Evolutionary conservation across 257 asterid genomes (phyloP), one percentile per base, ranked within the genome.

Genomic region (Catharanthus roseus): DNA sequence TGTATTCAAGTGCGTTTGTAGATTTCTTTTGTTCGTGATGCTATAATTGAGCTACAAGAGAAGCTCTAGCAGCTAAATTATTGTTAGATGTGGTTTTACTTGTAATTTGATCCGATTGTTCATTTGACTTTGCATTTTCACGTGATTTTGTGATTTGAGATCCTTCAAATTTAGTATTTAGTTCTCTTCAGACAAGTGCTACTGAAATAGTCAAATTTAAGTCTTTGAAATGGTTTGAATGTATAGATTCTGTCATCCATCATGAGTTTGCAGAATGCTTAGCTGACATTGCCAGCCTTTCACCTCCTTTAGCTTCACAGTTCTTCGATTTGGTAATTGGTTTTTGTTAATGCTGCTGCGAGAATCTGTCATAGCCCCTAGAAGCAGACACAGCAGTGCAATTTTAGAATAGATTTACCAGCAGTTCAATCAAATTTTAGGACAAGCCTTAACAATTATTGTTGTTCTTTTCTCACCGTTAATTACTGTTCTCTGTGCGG

Each of bases 151-250:
- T 68, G 45, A 61, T 12, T 38, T 45, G 29, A 33, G 56, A 49
- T 18, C 29, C 19, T 34, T 10, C 9, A 24, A 3, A 19, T 44
- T 29, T 57, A 1, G 12, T 60, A 11, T 33, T 60, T 31, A 28
- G 34, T 62, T 62, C 16, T 60, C 19, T 18, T 2, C 10, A 5
- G 29, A 19, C 2, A 36, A 33, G 1, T 55, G 8, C 1, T 18
- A 21, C 28, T 56, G 63, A 56, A 26, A 3, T 18, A 28, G 38
- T 13, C 39, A 5, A 42, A 26, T n/a, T 58, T 72, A 44, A 29
- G 70, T 42, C 74, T 49, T 61, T n/a, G 49, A 61, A 42, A 28
- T 47, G 58, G 62, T 62, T 33, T 33, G 45, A 16, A 19, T 57
- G 19, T 9, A n/a, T n/a, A n/a, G n/a, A n/a, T n/a, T n/a, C n/a